These are phyloP conservation scores for Pseudogymnoascus sp. DNA, from an alignment of 2,329 filamentous ascomycete species.

Conservation along the genomic window DNA sequence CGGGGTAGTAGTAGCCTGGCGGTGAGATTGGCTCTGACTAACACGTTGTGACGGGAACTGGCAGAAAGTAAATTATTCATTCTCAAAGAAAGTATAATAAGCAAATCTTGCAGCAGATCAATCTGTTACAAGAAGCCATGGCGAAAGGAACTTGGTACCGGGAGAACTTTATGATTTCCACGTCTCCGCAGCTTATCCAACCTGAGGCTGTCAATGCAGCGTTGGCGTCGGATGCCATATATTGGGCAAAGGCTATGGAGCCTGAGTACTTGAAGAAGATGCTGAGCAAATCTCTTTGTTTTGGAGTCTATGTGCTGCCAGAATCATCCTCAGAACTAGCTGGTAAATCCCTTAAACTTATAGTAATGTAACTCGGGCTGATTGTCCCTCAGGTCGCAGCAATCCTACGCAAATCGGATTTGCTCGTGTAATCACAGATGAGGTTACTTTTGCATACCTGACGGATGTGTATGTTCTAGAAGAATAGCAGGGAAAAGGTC, in stretches of 20 bases:
- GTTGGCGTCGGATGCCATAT: conserved; percentile 49
- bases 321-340: conserved; percentile 29
- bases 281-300: conserved; percentile 50
- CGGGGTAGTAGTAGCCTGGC: neutral
- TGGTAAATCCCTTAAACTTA: conserved; percentile 21
- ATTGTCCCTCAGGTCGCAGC: conserved; percentile 15
- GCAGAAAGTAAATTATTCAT: neutral
- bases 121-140: conserved; percentile 15
- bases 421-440: conserved; percentile 60
- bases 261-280: conserved; percentile 42
- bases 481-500: conserved; percentile 51
- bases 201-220: conserved; percentile 46
- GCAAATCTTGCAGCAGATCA: neutral
- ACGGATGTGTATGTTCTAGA: conserved; percentile 61
- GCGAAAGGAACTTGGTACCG: conserved; percentile 37
- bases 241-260: conserved; percentile 51
- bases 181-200: conserved; percentile 48
- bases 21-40: neutral
- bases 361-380: neutral
- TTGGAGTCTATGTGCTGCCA: conserved; percentile 46
- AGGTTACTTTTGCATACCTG: conserved; percentile 59
- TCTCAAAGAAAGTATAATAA: neutral
- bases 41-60: neutral
- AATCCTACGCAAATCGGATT: conserved; percentile 44
- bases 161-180: conserved; percentile 53